Base-by-base conservation (phyloP, 768 basidiomycete species). In the Phlegmacium glaucopus region DNA sequence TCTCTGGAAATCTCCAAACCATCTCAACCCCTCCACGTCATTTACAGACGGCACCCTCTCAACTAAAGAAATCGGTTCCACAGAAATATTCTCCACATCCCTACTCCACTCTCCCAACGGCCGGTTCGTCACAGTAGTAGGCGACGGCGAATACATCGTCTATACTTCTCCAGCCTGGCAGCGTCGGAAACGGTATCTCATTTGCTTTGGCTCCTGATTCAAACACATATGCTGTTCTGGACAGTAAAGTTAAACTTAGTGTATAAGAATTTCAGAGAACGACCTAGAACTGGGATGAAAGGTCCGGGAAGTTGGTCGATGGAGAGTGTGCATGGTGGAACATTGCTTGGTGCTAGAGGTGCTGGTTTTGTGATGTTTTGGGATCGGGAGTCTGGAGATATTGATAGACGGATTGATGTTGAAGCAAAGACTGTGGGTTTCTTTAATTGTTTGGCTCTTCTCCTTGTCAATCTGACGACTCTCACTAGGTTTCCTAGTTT, bases 161-260 rank as follows among this genome's bases (percentile, higher is more conserved):
- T n/a, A n/a, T n/a, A n/a, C n/a, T n/a, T 89, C 96, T 0, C 85
- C 97, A 27, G 95, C 96, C 3, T 98, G 96, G 94, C 76, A 82
- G 90, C 1, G 98, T 98, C 62, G 96, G 96, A 6, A 80, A 81
- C 30, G 94, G 94, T 2, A 79, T 84, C 36, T 88, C 90, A 1
- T 98, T 98, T 63, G 95, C 96, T 0, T 98, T 95, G 96, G 94
- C 92, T 0, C 78, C 82, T 1, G 96, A 99, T 62, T 93, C 89
- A 11, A 98, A 95, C 59, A 98, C 94, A 1, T 99, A 99, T 57
- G 96, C 95, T 1, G 87, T 98, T 1, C 74, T 94, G 27, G 96
- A 99, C 66, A 86, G 76, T 40, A 89, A 85, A 57, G 74, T 82
- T 46, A 94, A 94, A 58, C 64, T 98, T 43, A 52, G 69, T 97